Evolutionary conservation across 1,139 yeast genomes (phyloP).

Genomic region (Sugiyamaella sp.): DNA sequence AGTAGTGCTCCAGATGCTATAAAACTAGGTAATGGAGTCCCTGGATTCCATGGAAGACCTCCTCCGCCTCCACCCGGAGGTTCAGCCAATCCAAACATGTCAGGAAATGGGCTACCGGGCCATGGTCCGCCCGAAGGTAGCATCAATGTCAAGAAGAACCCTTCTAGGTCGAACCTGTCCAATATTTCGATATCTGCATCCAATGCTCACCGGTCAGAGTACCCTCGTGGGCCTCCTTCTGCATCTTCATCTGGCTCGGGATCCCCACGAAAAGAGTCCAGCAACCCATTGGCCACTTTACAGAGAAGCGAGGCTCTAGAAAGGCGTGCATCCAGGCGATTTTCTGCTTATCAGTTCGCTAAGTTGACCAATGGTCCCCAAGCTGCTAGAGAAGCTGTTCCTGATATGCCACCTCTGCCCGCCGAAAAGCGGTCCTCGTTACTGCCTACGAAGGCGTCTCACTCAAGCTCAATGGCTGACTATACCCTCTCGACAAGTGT

Average conservation of each 20-base stretch:
- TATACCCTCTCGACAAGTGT: slow-evolving; percentile 33
- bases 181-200: slow-evolving; percentile 7
- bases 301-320: slow-evolving; percentile 82
- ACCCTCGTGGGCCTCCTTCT: not conserved
- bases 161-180: not conserved
- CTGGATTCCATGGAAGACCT: slow-evolving; percentile 17
- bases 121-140: slow-evolving; percentile 4
- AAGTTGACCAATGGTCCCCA: slow-evolving; percentile 57
- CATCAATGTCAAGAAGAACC: not conserved
- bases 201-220: not conserved
- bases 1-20: not conserved
- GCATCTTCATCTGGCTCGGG: slow-evolving; percentile 9
- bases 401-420: slow-evolving; percentile 39
- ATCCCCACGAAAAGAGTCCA: slow-evolving; percentile 28
- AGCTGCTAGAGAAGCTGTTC: slow-evolving; percentile 31
- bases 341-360: slow-evolving; percentile 91
- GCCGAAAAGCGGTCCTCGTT: slow-evolving; percentile 27
- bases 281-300: slow-evolving; percentile 69
- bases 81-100: too few relatives aligned
- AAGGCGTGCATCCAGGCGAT: slow-evolving; percentile 88
- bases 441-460: slow-evolving; percentile 36
- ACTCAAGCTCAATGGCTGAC: slow-evolving; percentile 35
- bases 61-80: slow-evolving; percentile 16
- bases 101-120: not conserved
- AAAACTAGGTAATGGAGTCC: slow-evolving; percentile 9